These are phyloP conservation scores for Fraxinus dipetala DNA, from an alignment of 305 asterid genomes.

Conservation along the genomic window DNA sequence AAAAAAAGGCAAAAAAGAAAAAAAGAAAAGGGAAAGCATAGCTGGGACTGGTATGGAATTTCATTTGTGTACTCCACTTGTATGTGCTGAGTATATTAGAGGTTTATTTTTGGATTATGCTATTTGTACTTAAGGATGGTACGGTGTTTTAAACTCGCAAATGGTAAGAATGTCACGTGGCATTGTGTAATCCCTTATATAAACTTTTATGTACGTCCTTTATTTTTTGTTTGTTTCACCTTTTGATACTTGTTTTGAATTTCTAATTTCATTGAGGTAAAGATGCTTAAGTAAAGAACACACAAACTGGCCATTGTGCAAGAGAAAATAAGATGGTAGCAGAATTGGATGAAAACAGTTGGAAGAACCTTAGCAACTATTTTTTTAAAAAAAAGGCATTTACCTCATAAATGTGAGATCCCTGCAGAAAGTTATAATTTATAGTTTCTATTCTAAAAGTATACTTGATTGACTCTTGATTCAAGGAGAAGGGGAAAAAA, in stretches of 20 bases:
- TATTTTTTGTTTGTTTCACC: not conserved
- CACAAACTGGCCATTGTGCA: not conserved
- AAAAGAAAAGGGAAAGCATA: not conserved
- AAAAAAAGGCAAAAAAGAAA: not conserved
- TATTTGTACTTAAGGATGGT: too few relatives aligned
- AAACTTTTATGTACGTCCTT: too few relatives aligned
- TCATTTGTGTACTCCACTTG: not conserved
- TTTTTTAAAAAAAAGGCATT: not conserved
- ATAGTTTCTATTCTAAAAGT: not conserved
- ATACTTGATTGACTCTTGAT: not conserved
- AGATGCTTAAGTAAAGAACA: not conserved
- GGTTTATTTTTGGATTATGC: not conserved
- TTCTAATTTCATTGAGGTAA: not conserved
- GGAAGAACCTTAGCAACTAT: not conserved
- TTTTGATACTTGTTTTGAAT: not conserved
- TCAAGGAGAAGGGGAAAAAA: not conserved
- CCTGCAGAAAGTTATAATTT: not conserved
- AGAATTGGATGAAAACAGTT: not conserved
- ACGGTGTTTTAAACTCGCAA: too few relatives aligned
- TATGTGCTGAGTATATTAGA: not conserved
- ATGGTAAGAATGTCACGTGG: too few relatives aligned
- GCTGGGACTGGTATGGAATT: slow-evolving; percentile 3
- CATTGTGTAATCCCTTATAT: too few relatives aligned
- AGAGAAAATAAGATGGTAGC: not conserved
- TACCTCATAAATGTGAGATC: not conserved